phyloP scores from a whole-genome alignment of 371 early-diverging fungal species.

The Zancudomyces culisetae region DNA sequence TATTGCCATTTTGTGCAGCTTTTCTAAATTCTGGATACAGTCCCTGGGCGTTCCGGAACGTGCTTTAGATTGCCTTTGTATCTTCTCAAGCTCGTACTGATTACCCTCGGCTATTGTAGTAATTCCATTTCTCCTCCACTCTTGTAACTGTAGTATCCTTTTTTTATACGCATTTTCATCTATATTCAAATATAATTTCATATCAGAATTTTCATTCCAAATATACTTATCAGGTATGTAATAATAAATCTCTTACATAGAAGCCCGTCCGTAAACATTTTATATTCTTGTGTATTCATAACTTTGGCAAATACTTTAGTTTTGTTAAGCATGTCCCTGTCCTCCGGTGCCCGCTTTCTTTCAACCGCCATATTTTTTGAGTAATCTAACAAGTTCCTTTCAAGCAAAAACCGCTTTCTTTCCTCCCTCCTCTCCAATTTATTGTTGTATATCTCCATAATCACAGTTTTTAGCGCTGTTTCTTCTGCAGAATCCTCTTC shows the following conservation, averaged over 20 bases:
- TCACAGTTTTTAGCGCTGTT: constrained; percentile 69
- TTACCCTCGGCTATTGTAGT: constrained; percentile 47
- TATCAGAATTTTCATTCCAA: not conserved
- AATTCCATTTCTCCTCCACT: constrained; percentile 75
- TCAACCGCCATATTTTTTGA: constrained; percentile 58
- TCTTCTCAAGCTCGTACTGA: constrained; percentile 19
- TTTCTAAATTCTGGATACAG: constrained; percentile 15
- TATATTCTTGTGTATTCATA: constrained; percentile 64
- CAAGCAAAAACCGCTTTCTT: constrained; percentile 71
- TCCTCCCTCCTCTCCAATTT: constrained; percentile 66
- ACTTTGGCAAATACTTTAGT: constrained; percentile 77
- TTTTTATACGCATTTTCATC: constrained; percentile 48
- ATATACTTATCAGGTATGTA: not conserved
- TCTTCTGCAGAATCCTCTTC: constrained; percentile 68
- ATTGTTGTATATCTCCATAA: constrained; percentile 83
- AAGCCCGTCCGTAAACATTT: constrained; percentile 60
- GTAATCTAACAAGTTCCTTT: constrained; percentile 67
- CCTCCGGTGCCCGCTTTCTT: constrained; percentile 63
- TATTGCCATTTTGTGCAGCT: constrained; percentile 12
- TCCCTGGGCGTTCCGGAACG: constrained; percentile 20
- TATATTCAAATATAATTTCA: constrained; percentile 3
- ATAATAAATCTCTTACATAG: constrained; percentile 23
- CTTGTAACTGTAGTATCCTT: constrained; percentile 70
- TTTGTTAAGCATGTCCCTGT: constrained; percentile 56
- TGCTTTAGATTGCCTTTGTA: constrained; percentile 4